These are phyloP conservation scores for Coniochaeta sp. DNA, from an alignment of 2,329 filamentous ascomycete species.

Conservation along the genomic window DNA sequence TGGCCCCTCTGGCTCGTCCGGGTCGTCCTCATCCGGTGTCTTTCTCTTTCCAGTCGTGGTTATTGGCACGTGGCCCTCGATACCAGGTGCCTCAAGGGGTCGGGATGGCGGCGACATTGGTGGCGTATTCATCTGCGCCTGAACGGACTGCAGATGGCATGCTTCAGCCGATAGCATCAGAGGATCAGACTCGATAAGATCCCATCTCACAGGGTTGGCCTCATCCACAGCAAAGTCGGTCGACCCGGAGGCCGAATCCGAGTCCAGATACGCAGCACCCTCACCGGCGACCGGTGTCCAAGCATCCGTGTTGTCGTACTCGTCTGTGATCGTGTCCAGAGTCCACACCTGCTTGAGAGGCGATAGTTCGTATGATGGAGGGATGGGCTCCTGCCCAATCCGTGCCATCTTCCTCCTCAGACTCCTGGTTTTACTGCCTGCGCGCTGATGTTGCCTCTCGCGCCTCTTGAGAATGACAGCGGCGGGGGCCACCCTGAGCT, in stretches of 20 bases:
- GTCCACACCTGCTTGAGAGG: background rate
- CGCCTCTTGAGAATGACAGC: background rate
- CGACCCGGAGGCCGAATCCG: background rate
- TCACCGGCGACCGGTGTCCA: background rate
- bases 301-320: background rate
- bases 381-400: background rate
- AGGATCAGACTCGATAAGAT: background rate
- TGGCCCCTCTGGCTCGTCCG: background rate
- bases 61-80: background rate
- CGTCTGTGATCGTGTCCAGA: background rate
- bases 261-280: background rate
- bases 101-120: background rate
- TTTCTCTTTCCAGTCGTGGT: background rate
- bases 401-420: background rate
- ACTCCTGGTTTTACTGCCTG: background rate
- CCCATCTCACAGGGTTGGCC: background rate
- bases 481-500: background rate
- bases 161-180: background rate
- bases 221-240: background rate
- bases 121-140: background rate
- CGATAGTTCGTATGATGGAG: background rate
- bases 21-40: background rate
- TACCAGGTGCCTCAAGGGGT: background rate
- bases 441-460: background rate
- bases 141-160: background rate